These are phyloP conservation scores for Eleusine coracana DNA, from an alignment of 176 grass and related monocot genomes.

Conservation along the genomic window DNA sequence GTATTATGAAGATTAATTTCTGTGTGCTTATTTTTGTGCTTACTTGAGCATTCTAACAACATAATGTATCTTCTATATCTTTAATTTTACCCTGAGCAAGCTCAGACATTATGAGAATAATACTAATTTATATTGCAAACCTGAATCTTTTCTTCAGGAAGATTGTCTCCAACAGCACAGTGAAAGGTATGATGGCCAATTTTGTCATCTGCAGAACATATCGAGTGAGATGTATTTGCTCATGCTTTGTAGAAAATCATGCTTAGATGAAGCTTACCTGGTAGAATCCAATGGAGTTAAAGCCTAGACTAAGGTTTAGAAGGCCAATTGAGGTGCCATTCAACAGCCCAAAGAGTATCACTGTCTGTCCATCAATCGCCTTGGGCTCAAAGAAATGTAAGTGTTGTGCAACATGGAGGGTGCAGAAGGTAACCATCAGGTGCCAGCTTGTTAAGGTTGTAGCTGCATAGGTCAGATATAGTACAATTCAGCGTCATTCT, in stretches of 20 bases:
- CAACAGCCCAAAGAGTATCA: constrained; percentile 89
- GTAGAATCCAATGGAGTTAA: constrained; percentile 99
- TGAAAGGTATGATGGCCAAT: constrained; percentile 98
- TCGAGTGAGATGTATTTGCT: constrained; percentile 24
- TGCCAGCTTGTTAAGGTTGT: constrained; percentile 99
- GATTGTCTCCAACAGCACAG: constrained; percentile 89
- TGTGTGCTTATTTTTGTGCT: neutral
- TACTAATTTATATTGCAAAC: constrained; percentile 47
- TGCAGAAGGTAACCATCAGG: constrained; percentile 97
- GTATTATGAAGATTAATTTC: neutral
- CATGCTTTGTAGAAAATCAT: constrained; percentile 31
- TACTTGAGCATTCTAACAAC: constrained; percentile 27
- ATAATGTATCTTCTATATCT: constrained; percentile 30
- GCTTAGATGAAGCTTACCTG: constrained; percentile 55
- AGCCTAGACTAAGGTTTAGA: constrained; percentile 97
- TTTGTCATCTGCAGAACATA: constrained; percentile 93
- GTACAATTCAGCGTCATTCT: constrained; percentile 7
- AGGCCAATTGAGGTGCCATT: constrained; percentile 96
- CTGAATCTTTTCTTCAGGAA: constrained; percentile 99
- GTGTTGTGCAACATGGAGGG: constrained; percentile 81
- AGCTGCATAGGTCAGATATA: constrained; percentile 60
- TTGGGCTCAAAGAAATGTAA: constrained; percentile 96
- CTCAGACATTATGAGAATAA: constrained; percentile 25
- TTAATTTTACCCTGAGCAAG: constrained; percentile 17
- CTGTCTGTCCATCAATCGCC: constrained; percentile 77